A percentile compares a stretch with the other conserved stretches of the same genome.
Conservation (phyloP, 495 filamentous ascomycete species). For the Achaetomiella virescens region DNA sequence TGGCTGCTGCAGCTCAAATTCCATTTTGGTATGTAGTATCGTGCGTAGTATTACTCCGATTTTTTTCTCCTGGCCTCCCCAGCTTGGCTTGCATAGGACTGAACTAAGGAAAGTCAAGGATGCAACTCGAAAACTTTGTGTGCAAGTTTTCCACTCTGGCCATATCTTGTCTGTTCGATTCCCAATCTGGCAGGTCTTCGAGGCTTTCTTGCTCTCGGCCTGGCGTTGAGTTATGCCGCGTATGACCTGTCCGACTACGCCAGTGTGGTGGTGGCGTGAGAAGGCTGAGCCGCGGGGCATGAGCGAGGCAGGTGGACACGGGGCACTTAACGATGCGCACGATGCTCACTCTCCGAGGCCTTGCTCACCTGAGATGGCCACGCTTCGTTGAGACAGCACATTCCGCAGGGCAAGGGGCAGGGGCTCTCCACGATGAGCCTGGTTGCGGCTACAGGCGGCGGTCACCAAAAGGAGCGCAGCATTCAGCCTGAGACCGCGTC, state of each 20-base stretch:
- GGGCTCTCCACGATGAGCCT: not conserved
- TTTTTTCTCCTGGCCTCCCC: not conserved
- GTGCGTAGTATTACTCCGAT: not conserved
- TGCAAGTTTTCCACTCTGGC: not conserved
- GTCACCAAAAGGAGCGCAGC: not conserved
- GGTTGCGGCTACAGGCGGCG: not conserved
- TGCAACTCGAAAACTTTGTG: not conserved
- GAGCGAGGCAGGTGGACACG: not conserved
- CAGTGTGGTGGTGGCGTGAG: not conserved
- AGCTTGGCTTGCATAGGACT: not conserved
- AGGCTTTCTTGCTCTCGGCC: not conserved
- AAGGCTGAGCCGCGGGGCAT: slow-evolving; percentile 6
- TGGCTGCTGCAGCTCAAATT: not conserved
- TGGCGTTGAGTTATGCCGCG: not conserved
- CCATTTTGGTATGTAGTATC: not conserved
- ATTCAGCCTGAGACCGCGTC: not conserved
- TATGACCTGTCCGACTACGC: not conserved
- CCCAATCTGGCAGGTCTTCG: slow-evolving; percentile 2
- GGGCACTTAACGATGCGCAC: not conserved
- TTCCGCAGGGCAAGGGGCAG: slow-evolving; percentile 10
- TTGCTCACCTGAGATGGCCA: slow-evolving; percentile 2
- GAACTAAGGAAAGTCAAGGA: not conserved
- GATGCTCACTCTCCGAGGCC: not conserved
- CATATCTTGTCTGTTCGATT: not conserved
- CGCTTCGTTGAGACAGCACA: not conserved